These are phyloP conservation scores for Periconia digitata DNA, from an alignment of 2,329 filamentous ascomycete species.

Conservation along the genomic window DNA sequence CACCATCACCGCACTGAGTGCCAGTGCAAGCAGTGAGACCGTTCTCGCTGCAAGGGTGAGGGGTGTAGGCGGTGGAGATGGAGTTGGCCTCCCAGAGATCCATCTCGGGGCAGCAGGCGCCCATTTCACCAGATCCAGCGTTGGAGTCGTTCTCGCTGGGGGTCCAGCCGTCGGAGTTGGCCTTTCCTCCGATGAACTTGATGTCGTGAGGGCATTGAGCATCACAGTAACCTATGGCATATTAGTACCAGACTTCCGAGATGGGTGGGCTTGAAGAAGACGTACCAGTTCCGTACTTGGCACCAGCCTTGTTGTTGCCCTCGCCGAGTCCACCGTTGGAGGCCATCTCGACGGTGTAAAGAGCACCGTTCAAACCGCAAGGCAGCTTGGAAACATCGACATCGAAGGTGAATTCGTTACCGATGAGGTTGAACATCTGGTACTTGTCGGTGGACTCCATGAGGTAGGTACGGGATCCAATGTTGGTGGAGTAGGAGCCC, in stretches of 20 bases:
- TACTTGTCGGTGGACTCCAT: slow-evolving; percentile 46
- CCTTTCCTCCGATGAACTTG: slow-evolving; percentile 57
- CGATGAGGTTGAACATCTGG: slow-evolving; percentile 46
- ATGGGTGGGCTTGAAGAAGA: slow-evolving; percentile 10
- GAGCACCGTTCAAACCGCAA: slow-evolving; percentile 68
- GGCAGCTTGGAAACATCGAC: slow-evolving; percentile 61
- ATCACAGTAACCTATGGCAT: slow-evolving; percentile 38
- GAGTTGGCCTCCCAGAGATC: slow-evolving; percentile 72
- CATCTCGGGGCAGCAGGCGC: slow-evolving; percentile 69
- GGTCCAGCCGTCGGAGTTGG: slow-evolving; percentile 58
- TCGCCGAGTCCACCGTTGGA: slow-evolving; percentile 60
- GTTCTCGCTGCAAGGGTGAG: slow-evolving; percentile 61
- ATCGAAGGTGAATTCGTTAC: slow-evolving; percentile 47
- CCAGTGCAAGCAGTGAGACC: slow-evolving; percentile 57
- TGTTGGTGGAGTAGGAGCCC: slow-evolving; percentile 46
- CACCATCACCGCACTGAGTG: slow-evolving; percentile 43
- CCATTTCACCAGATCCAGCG: slow-evolving; percentile 55
- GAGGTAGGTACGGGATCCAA: slow-evolving; percentile 47
- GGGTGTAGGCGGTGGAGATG: slow-evolving; percentile 65
- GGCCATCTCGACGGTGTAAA: slow-evolving; percentile 60
- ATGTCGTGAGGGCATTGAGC: slow-evolving; percentile 49
- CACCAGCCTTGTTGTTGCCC: slow-evolving; percentile 55
- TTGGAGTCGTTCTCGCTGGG: slow-evolving; percentile 57
- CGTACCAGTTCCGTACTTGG: slow-evolving; percentile 63
- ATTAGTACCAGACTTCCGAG: neutral